Conservation (phyloP, 352 stramenopile genomes). For the Globisporangium splendens region DNA sequence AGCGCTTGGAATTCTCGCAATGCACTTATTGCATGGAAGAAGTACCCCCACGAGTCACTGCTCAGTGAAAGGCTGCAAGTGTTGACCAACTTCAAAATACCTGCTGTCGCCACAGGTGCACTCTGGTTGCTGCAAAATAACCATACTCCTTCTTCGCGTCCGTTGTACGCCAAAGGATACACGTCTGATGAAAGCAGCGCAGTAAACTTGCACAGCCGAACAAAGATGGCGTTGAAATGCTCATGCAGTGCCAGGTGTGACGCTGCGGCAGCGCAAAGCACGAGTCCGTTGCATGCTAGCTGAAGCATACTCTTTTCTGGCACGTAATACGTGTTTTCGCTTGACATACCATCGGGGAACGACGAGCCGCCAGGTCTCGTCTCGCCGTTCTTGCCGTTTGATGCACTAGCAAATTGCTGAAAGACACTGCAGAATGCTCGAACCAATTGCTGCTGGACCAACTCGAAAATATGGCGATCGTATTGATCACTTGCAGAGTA, state of each 20-base stretch:
- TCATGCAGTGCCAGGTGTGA: slow-evolving; percentile 49
- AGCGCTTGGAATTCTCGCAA: slow-evolving; percentile 66
- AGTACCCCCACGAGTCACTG: slow-evolving; percentile 52
- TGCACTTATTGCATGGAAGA: slow-evolving; percentile 57
- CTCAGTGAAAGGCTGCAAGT: slow-evolving; percentile 51
- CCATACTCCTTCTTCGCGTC: slow-evolving; percentile 45
- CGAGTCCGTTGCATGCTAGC: slow-evolving; percentile 73
- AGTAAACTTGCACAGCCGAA: slow-evolving; percentile 61
- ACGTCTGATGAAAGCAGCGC: slow-evolving; percentile 49
- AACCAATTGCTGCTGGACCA: slow-evolving; percentile 50
- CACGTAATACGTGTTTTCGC: slow-evolving; percentile 48
- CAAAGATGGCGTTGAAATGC: slow-evolving; percentile 62
- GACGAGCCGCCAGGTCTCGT: slow-evolving; percentile 19
- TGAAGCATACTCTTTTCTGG: slow-evolving; percentile 72
- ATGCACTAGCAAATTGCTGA: slow-evolving; percentile 61
- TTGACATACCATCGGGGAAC: slow-evolving; percentile 2
- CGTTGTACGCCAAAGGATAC: slow-evolving; percentile 62
- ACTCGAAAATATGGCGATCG: slow-evolving; percentile 66
- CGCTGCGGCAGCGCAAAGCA: slow-evolving; percentile 57
- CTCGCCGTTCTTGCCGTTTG: slow-evolving; percentile 40
- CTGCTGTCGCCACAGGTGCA: slow-evolving; percentile 58
- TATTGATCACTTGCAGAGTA: slow-evolving; percentile 39
- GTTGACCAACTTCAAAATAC: slow-evolving; percentile 64
- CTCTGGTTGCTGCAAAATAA: slow-evolving; percentile 73
- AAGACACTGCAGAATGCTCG: slow-evolving; percentile 70